Evolutionary conservation across 495 filamentous ascomycete genomes (phyloP).

Genomic region (Xylaria flabelliformis): DNA sequence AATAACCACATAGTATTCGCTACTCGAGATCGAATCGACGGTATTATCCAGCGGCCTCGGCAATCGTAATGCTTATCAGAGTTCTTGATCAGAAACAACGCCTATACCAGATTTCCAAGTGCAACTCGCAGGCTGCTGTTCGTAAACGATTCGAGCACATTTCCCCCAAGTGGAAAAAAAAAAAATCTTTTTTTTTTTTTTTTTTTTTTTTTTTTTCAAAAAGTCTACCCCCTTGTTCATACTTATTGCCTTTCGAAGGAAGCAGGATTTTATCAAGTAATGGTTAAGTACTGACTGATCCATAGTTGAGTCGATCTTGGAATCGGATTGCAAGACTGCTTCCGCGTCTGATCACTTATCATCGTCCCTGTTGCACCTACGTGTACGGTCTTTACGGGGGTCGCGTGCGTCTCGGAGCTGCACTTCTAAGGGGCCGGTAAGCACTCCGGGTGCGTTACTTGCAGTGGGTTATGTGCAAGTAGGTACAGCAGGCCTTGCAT

Average conservation of each 20-base stretch:
- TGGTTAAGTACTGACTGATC: background rate
- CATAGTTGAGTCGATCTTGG: background rate
- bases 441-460: constrained; percentile 1
- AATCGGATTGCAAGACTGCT: background rate
- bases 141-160: background rate
- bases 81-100: background rate
- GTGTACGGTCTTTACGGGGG: constrained; percentile 11
- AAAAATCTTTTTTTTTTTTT: background rate
- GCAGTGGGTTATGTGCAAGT: background rate
- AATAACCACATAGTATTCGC: background rate
- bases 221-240: background rate
- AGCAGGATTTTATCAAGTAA: background rate
- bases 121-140: background rate
- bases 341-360: background rate
- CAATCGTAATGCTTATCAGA: background rate
- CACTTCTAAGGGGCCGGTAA: constrained; percentile 17
- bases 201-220: too few relatives aligned
- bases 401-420: constrained; percentile 22
- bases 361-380: constrained; percentile 5
- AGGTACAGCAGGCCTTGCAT: background rate
- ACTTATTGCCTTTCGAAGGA: background rate
- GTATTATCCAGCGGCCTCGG: background rate
- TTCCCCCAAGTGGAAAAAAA: background rate
- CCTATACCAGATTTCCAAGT: background rate
- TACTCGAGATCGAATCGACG: background rate